These are phyloP conservation scores for Paraphaeosphaeria minitans DNA, from an alignment of 2,329 filamentous ascomycete genomes.

Conservation along the genomic window DNA sequence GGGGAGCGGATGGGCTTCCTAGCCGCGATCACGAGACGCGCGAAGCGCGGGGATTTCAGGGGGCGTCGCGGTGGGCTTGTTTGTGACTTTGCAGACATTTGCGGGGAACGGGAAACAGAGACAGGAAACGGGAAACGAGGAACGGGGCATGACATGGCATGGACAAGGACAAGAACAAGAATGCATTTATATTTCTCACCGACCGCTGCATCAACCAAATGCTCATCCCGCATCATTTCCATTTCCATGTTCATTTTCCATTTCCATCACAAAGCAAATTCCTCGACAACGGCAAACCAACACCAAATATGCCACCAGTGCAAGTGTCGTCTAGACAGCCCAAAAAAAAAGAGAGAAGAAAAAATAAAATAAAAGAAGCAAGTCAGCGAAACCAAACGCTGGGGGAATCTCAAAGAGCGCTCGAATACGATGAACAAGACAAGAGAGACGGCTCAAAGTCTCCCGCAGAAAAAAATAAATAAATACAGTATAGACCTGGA, in stretches of 20 bases:
- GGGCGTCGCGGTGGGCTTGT: neutral
- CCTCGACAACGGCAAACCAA: neutral
- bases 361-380: neutral
- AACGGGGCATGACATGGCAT: too few relatives aligned
- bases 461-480: neutral
- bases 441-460: conserved; percentile 4
- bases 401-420: conserved; percentile 26
- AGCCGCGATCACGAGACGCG: conserved; percentile 8
- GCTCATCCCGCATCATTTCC: neutral
- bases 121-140: too few relatives aligned
- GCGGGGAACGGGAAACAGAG: neutral
- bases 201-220: neutral
- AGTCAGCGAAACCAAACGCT: neutral
- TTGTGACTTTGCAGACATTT: neutral
- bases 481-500: neutral
- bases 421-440: conserved; percentile 9
- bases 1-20: conserved; percentile 20
- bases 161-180: too few relatives aligned
- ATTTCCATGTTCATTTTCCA: too few relatives aligned
- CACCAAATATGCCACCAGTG: neutral
- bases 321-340: neutral
- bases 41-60: conserved; percentile 11
- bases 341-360: too few relatives aligned
- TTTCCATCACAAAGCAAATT: neutral
- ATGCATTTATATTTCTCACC: neutral